These are phyloP conservation scores for Elaeagnus macrophylla DNA, from an alignment of 306 rosid genomes.

Conservation along the genomic window DNA sequence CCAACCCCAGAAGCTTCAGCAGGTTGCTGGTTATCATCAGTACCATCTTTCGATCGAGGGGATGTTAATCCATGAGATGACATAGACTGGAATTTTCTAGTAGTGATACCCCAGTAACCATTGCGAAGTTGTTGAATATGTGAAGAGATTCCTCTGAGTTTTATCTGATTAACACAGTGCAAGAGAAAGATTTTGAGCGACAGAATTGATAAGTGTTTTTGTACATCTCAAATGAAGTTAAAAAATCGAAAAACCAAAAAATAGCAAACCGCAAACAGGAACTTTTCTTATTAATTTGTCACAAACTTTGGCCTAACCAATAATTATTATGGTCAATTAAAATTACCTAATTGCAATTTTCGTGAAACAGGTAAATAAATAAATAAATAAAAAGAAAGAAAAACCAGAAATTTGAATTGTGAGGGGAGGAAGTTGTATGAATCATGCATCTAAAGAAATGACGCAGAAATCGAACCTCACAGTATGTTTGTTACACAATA, in stretches of 20 bases:
- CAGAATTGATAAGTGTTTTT: constrained; percentile 10
- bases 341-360: too few species aligned
- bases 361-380: too few species aligned
- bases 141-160: constrained; percentile 83
- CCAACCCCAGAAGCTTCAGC: constrained; percentile 85
- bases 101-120: constrained; percentile 81
- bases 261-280: neutral
- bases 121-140: constrained; percentile 72
- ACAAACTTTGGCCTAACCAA: too few species aligned
- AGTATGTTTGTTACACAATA: too few species aligned
- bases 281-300: neutral
- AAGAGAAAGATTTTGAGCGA: constrained; percentile 21
- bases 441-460: too few species aligned
- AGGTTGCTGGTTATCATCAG: constrained; percentile 75
- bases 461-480: too few species aligned
- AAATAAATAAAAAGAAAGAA: too few species aligned
- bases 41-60: constrained; percentile 64
- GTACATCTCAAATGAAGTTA: neutral
- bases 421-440: too few species aligned
- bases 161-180: constrained; percentile 53
- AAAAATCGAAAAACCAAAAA: neutral
- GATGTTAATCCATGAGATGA: constrained; percentile 63
- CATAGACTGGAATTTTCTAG: constrained; percentile 55
- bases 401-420: too few species aligned
- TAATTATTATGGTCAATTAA: too few species aligned